Evolutionary conservation across 1,284 basidiomycete species (phyloP), one percentile per base, ranked within the genome.

Genomic region (Stereum hirsutum): DNA sequence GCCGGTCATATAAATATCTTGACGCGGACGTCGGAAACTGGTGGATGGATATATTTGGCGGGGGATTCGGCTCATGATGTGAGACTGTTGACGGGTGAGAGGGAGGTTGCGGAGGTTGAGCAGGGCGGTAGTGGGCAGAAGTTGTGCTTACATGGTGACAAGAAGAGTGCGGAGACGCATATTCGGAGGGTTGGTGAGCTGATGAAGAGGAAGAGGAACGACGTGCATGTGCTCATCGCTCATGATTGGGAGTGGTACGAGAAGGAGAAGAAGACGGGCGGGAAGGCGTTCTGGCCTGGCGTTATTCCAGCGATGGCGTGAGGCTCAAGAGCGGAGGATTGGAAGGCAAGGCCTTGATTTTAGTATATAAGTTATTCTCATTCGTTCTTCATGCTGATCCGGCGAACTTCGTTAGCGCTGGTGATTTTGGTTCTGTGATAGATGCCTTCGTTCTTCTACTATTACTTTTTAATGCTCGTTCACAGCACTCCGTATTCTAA

Each of bases 1-100:
- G 55, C 62, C 1, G 75, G 76, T 0, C 76, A 79, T 51, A 46
- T 80, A 44, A 74, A 71, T 45, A 52, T 72, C 19, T 65, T 80
- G 15, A 72, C 63, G 19, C 71, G 78, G 34, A 80, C 77, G 21
- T 75, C 73, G 4, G 33, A 63, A 8, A 66, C 74, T 37, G 75
- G 75, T 5, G 66, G 59, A 3, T 79, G 76, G 78, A 58, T 78
- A n/a, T 74, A 68, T 48, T 62, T 80, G 21, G 75, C 63, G 1
- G 74, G 69, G 0, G 77, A 79, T 53, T 69, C 68, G 40, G 74
- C 69, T 6, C 78, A 79, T 52, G 68, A 77, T 54, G 66, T 67
- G 63, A 61, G 68, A 17, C 57, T 78, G 38, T 50, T 80, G 36
- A 68, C 61, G 1, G 72, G 71, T 8, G 63, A 70, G 49, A 61